Evolutionary conservation across 108 stramenopile genomes (phyloP), one percentile per base, ranked within the genome.

Genomic region (Nitzschia sp.): DNA sequence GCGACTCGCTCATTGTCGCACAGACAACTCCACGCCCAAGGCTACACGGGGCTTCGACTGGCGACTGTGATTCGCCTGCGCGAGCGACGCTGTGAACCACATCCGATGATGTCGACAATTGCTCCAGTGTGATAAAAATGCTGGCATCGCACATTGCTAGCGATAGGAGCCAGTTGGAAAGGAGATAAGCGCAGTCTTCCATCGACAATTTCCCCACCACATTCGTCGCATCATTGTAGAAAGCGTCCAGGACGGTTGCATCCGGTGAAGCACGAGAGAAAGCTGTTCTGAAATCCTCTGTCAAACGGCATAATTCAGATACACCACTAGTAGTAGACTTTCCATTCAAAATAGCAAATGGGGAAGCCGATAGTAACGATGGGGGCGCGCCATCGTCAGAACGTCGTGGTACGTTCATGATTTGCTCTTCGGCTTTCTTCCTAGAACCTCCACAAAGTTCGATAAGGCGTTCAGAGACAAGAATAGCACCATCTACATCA

Each of bases 141-240:
- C 90, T 88, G 13, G 88, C 78, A 76, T 91, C 90, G 68, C 87
- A 86, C 74, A 91, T 74, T 0, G 75, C 65, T 25, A 87, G 66
- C 28, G 87, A 88, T 1, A 91, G 61, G 0, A 91, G 70, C 90
- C 90, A 91, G 47, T 85, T 85, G 46, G 78, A 71, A 17, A 91
- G 75, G 45, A 91, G 59, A 57, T 67, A 86, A 19, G 67, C 51
- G 67, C 83, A 85, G 30, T 75, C 84, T 8, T 81, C 72, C 59
- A 63, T 68, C 23, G 72, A 62, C 15, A 65, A 18, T 4, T 82
- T 32, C 13, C 66, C 9, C 21, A 88, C 72, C 23, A 67, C 26
- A 8, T 75, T 19, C 8, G 64, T 13, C 32, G 70, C 74, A 5
- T 53, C 18, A 23, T 45, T 21, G 54, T 80, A 68, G 63, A 28